Evolutionary conservation across 2,329 filamentous ascomycete genomes (phyloP).

Genomic region (Ceratocystis colombiana): DNA sequence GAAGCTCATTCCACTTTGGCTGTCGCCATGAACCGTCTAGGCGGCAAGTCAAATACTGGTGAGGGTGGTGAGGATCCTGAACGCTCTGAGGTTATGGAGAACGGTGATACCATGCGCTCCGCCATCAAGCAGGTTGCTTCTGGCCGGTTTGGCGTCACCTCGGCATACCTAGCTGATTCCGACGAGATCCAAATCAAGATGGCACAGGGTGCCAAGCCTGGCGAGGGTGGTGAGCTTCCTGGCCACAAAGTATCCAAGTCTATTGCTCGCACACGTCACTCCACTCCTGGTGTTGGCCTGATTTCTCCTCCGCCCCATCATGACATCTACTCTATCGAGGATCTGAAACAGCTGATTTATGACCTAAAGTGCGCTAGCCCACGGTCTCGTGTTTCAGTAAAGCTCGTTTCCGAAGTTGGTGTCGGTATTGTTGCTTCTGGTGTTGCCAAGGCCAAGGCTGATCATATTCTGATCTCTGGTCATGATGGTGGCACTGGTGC

Average conservation of each 20-base stretch:
- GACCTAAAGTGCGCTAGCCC: slow-evolving; percentile 95
- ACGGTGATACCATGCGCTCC: slow-evolving; percentile 93
- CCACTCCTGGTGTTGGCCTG: slow-evolving; percentile 87
- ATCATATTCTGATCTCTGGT: slow-evolving; percentile 92
- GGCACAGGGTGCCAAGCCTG: slow-evolving; percentile 95
- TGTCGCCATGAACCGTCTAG: slow-evolving; percentile 91
- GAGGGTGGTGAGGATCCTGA: slow-evolving; percentile 95
- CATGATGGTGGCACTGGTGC: slow-evolving; percentile 96
- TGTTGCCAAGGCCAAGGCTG: slow-evolving; percentile 94
- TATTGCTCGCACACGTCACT: slow-evolving; percentile 90
- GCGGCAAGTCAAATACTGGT: slow-evolving; percentile 94
- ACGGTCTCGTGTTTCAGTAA: slow-evolving; percentile 83
- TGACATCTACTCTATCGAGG: slow-evolving; percentile 97
- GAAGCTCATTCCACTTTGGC: slow-evolving; percentile 93
- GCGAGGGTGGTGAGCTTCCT: slow-evolving; percentile 92
- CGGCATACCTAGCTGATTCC: slow-evolving; percentile 85
- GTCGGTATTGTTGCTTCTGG: slow-evolving; percentile 95
- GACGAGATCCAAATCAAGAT: slow-evolving; percentile 99
- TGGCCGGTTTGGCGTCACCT: slow-evolving; percentile 91
- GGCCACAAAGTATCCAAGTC: slow-evolving; percentile 93
- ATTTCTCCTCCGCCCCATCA: slow-evolving; percentile 95
- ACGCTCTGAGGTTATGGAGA: slow-evolving; percentile 73
- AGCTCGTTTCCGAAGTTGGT: slow-evolving; percentile 94
- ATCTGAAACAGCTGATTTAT: slow-evolving; percentile 95
- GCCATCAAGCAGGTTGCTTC: slow-evolving; percentile 97